Base-by-base conservation (phyloP, 441 rosid genomes). In the Gossypium laxum region DNA sequence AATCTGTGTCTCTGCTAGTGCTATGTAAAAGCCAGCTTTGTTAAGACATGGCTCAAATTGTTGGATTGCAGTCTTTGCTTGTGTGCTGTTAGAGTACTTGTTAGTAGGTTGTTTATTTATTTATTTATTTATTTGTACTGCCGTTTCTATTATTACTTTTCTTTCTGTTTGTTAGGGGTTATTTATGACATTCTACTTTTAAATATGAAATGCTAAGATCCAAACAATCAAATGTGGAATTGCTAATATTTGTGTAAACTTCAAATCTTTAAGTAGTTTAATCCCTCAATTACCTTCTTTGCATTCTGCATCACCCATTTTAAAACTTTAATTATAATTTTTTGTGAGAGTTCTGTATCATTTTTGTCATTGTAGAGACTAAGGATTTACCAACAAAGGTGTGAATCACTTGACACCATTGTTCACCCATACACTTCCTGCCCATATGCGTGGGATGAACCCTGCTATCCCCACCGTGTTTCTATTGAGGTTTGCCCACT, bases 361-460 rank as follows among this genome's bases (percentile, higher is more conserved):
- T 67, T 67, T 67, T 21, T 14, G 11, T 67, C 43, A 67, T 69
- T 73, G 18, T 76, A 94, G 97, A 90, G 89, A 74, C 80, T 94
- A 79, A 86, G 98, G 76, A 78, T 94, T 75, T 90, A 88, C 78
- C 99, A 94, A 69, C 99, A 90, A 75, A 85, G 77, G 75, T 92
- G 98, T 80, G 99, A 94, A 81, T 89, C 88, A 69, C 89, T 87
- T 78, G 97, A 90, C 78, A 88, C 97, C 68, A 78, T 85, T 62
- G 74, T 94, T 79, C 88, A 89, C 52, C 89, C 97, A 4, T 92
- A 92, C 75, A 83, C 89, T 48, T 90, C 91, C 61, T 87, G 87
- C 81, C 92, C 91, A 57, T 92, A 94, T 85, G 97, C 99, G 48
- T 94, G 99, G 99, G 99, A 94, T 88, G 99, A 94, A 82, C 97